Conservation (phyloP, 2,329 filamentous ascomycete genomes). For the Diaporthe destruens region DNA sequence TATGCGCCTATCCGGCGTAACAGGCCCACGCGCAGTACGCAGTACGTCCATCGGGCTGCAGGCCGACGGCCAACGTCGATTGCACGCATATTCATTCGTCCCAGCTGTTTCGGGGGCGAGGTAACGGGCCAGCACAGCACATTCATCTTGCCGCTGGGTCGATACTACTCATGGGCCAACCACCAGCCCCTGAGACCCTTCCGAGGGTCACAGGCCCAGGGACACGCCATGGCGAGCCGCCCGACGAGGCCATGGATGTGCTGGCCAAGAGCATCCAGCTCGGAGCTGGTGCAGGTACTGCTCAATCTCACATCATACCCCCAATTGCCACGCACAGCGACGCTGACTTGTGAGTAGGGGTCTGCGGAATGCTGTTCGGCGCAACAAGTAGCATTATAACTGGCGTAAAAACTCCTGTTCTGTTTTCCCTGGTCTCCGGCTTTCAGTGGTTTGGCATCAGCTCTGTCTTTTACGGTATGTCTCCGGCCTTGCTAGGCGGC, state of each 20-base stretch:
- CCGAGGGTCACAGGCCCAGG: conserved; percentile 19
- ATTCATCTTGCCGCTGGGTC: neutral
- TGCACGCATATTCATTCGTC: neutral
- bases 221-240: conserved; percentile 48
- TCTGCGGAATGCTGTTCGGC: conserved; percentile 72
- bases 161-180: conserved; percentile 31
- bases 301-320: neutral
- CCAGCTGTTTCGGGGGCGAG: neutral
- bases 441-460: conserved; percentile 87
- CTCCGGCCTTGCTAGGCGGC: conserved; percentile 46
- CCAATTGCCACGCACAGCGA: neutral
- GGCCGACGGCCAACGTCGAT: neutral
- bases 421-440: conserved; percentile 80
- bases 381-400: conserved; percentile 79
- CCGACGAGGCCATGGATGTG: conserved; percentile 59
- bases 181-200: conserved; percentile 17
- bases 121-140: neutral
- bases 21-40: neutral
- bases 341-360: conserved; percentile 56
- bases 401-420: conserved; percentile 69
- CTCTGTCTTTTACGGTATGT: conserved; percentile 80
- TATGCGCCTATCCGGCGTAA: conserved; percentile 13
- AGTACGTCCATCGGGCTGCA: neutral
- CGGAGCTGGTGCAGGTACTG: conserved; percentile 69
- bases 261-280: conserved; percentile 67